Evolutionary conservation across 2,329 filamentous ascomycete species (phyloP), one percentile per base, ranked within the genome.

Genomic region (Cladosporium austrohemisphaericum): DNA sequence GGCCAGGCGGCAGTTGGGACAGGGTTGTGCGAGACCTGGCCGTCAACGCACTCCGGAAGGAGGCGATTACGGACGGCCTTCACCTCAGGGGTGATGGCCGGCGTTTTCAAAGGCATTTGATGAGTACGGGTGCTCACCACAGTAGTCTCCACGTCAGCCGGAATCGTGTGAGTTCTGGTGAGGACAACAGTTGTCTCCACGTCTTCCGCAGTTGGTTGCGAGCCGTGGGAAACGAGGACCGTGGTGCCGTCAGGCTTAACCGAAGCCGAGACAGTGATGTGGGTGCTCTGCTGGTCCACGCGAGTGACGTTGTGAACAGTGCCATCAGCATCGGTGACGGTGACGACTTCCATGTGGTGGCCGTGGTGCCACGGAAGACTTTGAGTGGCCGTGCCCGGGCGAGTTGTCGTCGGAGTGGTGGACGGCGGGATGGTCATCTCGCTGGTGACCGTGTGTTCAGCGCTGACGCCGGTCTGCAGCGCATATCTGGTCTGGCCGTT

Each of bases 321-420:
- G 3, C 43, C 43, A 5, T 46, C 32, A 5, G 43, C n/a, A 5
- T 35, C 43, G 8, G 23, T 36, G 23, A 46, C 20, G 9, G 43
- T 46, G 32, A 46, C 16, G 9, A 46, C 32, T 22, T 46, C 43
- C 29, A 46, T 28, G 31, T 46, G 43, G 23, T 36, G 43, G 3
- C 43, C 43, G n/a, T 36, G 22, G n/a, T 36, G 31, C 43, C 43
- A 46, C 19, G 29, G 23, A 10, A 46, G 22, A 11, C 22, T 23
- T 14, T 46, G 43, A n/a, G 43, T 46, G 20, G 32, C 32, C n/a
- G 43, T 46, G 16, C 43, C 43, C 2, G 32, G 19, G 14, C 31
- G 22, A 9, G 31, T 46, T 10, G 14, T 26, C 3, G 43, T 28
- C 16, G 32, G 14, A 10, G 23, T 19, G 8, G 32, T 46, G 6